Conservation (phyloP, 2,329 filamentous ascomycete species). For the Pseudogymnoascus sp. region DNA sequence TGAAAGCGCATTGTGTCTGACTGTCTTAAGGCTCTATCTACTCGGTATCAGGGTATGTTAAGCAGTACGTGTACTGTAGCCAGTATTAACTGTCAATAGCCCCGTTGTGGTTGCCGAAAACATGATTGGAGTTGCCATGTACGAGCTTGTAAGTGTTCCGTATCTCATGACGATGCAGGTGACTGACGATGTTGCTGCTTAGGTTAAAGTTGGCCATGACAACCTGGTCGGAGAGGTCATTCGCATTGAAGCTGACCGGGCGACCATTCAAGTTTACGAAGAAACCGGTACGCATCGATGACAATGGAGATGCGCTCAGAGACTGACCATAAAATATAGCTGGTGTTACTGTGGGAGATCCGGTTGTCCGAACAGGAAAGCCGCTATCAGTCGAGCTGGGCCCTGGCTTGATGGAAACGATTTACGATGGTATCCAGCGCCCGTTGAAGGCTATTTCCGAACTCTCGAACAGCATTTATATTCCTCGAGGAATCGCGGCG, state of each 20-base stretch:
- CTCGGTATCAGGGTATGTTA: conserved; percentile 56
- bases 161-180: conserved; percentile 26
- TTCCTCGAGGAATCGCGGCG: conserved; percentile 84
- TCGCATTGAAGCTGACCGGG: conserved; percentile 90
- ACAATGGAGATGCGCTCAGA: background rate
- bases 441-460: conserved; percentile 80
- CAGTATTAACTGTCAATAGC: conserved; percentile 36
- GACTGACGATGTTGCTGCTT: conserved; percentile 14
- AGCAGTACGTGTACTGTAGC: conserved; percentile 3
- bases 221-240: conserved; percentile 95
- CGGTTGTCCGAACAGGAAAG: conserved; percentile 84
- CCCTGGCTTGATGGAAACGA: conserved; percentile 94
- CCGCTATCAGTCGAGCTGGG: conserved; percentile 95
- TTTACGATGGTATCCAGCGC: conserved; percentile 98
- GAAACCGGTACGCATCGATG: conserved; percentile 67
- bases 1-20: conserved; percentile 7
- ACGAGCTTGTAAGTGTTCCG: conserved; percentile 74
- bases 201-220: conserved; percentile 90
- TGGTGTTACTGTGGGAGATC: conserved; percentile 92
- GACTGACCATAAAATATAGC: conserved; percentile 45
- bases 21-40: conserved; percentile 52
- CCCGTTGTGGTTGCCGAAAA: conserved; percentile 96
- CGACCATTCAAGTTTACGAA: conserved; percentile 97
- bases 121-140: conserved; percentile 99
- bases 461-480: conserved; percentile 83